These are phyloP conservation scores for Geotrichum australiense DNA, from an alignment of 1,139 yeast species.

Conservation along the genomic window DNA sequence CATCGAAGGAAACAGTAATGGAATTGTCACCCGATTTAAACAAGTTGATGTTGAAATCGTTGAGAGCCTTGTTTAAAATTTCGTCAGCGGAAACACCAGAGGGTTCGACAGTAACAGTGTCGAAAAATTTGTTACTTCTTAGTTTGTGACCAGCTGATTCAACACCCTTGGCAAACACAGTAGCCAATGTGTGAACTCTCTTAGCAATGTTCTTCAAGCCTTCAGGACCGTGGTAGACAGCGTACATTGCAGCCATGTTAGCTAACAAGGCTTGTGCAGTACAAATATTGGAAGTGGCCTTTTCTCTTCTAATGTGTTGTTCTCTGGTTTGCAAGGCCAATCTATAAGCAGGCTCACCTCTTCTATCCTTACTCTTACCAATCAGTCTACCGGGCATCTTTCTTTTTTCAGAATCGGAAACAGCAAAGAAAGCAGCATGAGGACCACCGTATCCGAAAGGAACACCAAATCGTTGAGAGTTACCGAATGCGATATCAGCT, in stretches of 20 bases:
- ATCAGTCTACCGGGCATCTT: constrained; percentile 96
- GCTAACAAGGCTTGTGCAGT: constrained; percentile 97
- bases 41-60: constrained; percentile 61
- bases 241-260: constrained; percentile 91
- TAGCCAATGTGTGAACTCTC: constrained; percentile 70
- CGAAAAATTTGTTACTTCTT: constrained; percentile 67
- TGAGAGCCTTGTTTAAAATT: constrained; percentile 51
- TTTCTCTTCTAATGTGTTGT: constrained; percentile 95
- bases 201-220: constrained; percentile 78
- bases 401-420: constrained; percentile 67
- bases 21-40: constrained; percentile 58
- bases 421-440: constrained; percentile 96
- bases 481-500: constrained; percentile 90
- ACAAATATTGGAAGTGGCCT: constrained; percentile 95
- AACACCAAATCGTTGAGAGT: constrained; percentile 93
- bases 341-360: constrained; percentile 82
- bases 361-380: constrained; percentile 86
- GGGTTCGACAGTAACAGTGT: constrained; percentile 70
- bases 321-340: constrained; percentile 96
- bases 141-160: constrained; percentile 43
- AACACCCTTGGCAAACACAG: constrained; percentile 35
- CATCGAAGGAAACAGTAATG: constrained; percentile 77
- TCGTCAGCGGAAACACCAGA: constrained; percentile 46
- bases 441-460: constrained; percentile 99
- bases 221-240: constrained; percentile 91